Evolutionary conservation across 768 basidiomycete genomes (phyloP), one percentile per base, ranked within the genome.

Genomic region (Terana coerulea): DNA sequence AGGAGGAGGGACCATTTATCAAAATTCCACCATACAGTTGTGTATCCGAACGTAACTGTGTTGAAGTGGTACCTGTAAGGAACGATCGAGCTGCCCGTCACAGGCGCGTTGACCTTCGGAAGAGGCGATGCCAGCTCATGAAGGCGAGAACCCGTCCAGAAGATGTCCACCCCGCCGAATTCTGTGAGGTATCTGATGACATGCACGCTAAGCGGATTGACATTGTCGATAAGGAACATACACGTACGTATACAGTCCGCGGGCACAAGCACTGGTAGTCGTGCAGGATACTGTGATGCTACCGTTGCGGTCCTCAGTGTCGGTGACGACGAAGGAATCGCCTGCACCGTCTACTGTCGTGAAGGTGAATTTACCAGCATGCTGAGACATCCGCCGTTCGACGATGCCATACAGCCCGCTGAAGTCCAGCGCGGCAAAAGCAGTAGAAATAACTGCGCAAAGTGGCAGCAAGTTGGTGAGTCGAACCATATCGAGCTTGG

Each of bases 111-210:
- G 15, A 73, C 46, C 21, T 54, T 24, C 0, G 72, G 72, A 3
- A 74, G 55, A 11, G 46, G 34, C 0, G 52, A 0, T 3, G 71
- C 63, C 6, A 73, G 63, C 22, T 61, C 36, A 21, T 63, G 52
- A 17, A 73, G 64, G 26, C 71, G 66, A 5, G 72, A 73, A 4
- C 72, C 69, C 2, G 72, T 72, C 72, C 71, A 73, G 69, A 69
- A 73, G 46, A 73, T 73, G 40, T 73, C 72, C 6, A 72, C 67
- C 2, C 64, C 62, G 3, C 64, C 69, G 41, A 64, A 60, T 22
- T 67, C 63, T 2, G 69, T 72, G 34, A 70, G 62, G 52, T 73
- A 73, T 2, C 69, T 71, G 28, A 14, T 30, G 9, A 22, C 22
- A 10, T 29, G 9, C 17, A 12, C 44, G 43, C 15, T 21, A 2